Conservation (phyloP, 2,329 filamentous ascomycete genomes). For the Apiospora pterosperma region DNA sequence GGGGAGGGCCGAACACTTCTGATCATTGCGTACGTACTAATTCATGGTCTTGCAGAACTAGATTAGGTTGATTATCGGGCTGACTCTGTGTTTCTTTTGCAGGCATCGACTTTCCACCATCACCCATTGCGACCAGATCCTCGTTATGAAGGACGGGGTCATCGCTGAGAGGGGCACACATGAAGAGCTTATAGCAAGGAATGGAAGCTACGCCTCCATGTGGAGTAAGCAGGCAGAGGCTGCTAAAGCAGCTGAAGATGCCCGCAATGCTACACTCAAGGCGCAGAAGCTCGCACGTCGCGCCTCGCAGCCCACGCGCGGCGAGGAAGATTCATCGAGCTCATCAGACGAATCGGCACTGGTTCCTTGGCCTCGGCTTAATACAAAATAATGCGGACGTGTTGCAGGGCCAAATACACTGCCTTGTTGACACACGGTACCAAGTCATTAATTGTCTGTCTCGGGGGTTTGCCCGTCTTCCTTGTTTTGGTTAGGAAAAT, state of each 20-base stretch:
- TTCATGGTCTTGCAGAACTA: neutral
- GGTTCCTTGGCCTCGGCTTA: neutral
- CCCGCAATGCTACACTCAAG: constrained; percentile 4
- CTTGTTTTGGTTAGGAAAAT: neutral
- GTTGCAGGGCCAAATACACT: neutral
- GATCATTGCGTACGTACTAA: constrained; percentile 75
- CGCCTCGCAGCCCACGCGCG: neutral
- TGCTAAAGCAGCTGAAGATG: constrained; percentile 50
- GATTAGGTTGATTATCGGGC: too few relatives aligned
- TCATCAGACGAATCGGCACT: constrained; percentile 3
- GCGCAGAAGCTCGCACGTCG: neutral
- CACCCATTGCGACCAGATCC: constrained; percentile 80
- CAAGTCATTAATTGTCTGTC: neutral
- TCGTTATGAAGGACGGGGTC: constrained; percentile 73
- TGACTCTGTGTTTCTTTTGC: neutral
- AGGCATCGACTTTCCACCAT: constrained; percentile 82
- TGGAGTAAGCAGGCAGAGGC: constrained; percentile 87
- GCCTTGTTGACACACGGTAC: neutral
- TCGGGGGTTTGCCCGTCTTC: neutral
- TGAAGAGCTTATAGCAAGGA: constrained; percentile 65
- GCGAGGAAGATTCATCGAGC: neutral
- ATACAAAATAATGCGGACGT: neutral
- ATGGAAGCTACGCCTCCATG: constrained; percentile 77
- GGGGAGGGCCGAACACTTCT: constrained; percentile 86
- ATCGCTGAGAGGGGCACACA: constrained; percentile 79